Percentiles rank a stretch among this genome's conserved stretches.
These are phyloP conservation scores for Coprinopsis marcescibilis DNA, from an alignment of 768 basidiomycete species.

Conservation along the genomic window DNA sequence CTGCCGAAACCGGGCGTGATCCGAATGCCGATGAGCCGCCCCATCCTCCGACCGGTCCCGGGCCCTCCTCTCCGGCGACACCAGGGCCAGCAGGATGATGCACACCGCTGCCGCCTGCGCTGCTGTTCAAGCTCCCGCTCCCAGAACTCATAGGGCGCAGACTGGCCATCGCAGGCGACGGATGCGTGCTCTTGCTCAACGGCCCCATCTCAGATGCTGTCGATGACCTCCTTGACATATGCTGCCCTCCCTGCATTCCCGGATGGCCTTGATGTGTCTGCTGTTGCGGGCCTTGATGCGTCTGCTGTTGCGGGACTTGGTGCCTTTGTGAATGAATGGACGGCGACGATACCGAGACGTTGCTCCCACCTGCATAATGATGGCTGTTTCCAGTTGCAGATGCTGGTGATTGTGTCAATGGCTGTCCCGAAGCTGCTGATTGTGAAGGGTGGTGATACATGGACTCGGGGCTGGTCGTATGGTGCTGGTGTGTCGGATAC, in stretches of 20 bases:
- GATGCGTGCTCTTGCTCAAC: not conserved
- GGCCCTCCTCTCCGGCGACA: not conserved
- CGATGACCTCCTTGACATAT: not conserved
- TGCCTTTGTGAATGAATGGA: not conserved
- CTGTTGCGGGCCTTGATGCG: not conserved
- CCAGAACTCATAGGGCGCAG: not conserved
- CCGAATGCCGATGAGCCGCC: not conserved
- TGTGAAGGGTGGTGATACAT: not conserved
- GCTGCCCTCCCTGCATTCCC: no score
- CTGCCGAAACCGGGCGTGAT: not conserved
- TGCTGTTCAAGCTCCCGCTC: not conserved
- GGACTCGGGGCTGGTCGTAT: not conserved
- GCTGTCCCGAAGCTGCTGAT: not conserved
- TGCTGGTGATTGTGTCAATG: not conserved
- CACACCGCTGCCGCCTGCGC: not conserved
- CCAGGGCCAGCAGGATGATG: not conserved
- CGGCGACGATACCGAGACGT: not conserved
- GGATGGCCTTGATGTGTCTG: not conserved
- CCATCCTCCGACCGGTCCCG: not conserved
- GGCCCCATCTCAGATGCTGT: not conserved
- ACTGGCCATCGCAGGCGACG: constrained; percentile 2
- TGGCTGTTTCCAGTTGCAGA: not conserved
- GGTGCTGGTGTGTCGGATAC: not conserved
- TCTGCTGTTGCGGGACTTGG: not conserved
- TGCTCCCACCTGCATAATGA: not conserved